These are phyloP conservation scores for Starmerella apicola DNA, from an alignment of 805 yeast species.

Conservation along the genomic window DNA sequence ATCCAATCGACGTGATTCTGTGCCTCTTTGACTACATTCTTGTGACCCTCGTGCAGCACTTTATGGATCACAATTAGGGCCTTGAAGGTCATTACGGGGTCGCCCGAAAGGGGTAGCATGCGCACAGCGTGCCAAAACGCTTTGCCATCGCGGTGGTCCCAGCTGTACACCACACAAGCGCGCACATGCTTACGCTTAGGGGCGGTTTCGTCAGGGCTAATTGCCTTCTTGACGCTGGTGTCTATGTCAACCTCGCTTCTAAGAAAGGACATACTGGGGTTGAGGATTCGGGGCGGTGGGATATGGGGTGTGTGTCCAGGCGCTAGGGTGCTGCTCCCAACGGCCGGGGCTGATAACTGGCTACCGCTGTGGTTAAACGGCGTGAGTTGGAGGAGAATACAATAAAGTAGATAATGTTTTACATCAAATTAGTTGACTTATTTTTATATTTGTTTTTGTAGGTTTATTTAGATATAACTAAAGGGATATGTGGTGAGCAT, in stretches of 20 bases:
- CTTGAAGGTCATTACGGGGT: slow-evolving; percentile 76
- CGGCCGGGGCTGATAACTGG: no score
- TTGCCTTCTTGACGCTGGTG: slow-evolving; percentile 65
- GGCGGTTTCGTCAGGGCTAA: slow-evolving; percentile 73
- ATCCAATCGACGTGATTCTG: slow-evolving; percentile 68
- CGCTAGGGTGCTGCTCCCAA: background rate
- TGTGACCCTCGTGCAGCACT: slow-evolving; percentile 97
- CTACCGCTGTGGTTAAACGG: no score
- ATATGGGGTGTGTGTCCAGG: background rate
- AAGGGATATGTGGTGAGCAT: no score
- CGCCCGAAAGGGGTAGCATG: slow-evolving; percentile 63
- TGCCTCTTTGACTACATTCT: slow-evolving; percentile 67
- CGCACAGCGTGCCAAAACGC: slow-evolving; percentile 79
- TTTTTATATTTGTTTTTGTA: no score
- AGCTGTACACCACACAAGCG: slow-evolving; percentile 87
- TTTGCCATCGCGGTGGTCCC: slow-evolving; percentile 82
- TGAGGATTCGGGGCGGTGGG: background rate
- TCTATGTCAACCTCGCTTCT: slow-evolving; percentile 30
- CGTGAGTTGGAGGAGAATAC: no score
- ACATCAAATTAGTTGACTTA: no score
- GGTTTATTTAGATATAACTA: no score
- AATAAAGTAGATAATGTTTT: no score
- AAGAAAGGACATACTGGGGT: slow-evolving; percentile 21
- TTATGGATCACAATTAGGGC: slow-evolving; percentile 77
- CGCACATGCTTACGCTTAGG: slow-evolving; percentile 95